Percentiles rank a stretch among this genome's conserved stretches.
Evolutionary conservation across 306 rosid species (phyloP).

Genomic region (Acacia crassicarpa): DNA sequence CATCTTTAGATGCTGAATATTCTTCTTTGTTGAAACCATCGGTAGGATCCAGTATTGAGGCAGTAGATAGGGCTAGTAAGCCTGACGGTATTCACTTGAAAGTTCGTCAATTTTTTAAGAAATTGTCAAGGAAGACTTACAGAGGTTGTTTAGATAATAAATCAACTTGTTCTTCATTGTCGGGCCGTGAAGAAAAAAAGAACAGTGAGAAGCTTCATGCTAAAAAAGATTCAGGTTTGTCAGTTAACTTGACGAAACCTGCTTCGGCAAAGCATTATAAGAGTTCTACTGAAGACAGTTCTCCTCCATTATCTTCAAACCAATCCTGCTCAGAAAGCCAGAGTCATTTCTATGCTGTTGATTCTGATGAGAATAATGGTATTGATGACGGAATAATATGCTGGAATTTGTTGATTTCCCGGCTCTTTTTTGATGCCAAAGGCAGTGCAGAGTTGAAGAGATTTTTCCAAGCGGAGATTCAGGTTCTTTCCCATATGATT

Average conservation of each 20-base stretch:
- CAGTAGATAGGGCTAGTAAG: constrained; percentile 53
- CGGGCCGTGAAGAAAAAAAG: constrained; percentile 59
- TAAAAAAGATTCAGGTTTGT: constrained; percentile 50
- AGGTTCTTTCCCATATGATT: constrained; percentile 52
- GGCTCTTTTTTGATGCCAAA: constrained; percentile 86
- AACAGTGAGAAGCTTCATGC: constrained; percentile 49
- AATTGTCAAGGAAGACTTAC: constrained; percentile 62
- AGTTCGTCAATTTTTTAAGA: constrained; percentile 72
- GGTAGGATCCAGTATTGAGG: constrained; percentile 53
- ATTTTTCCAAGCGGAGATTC: constrained; percentile 67
- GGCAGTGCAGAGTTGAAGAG: constrained; percentile 55
- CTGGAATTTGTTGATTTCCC: constrained; percentile 81
- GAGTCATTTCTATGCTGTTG: constrained; percentile 42
- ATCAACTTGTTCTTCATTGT: constrained; percentile 47
- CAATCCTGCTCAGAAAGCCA: constrained; percentile 48
- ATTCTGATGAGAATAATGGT: constrained; percentile 57
- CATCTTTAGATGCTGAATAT: constrained; percentile 65
- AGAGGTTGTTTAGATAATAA: constrained; percentile 65
- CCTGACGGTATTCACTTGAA: constrained; percentile 68
- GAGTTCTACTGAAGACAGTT: constrained; percentile 45
- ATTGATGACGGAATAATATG: constrained; percentile 82
- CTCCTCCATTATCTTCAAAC: constrained; percentile 38
- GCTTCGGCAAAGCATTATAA: constrained; percentile 46
- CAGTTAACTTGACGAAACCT: constrained; percentile 38
- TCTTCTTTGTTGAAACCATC: constrained; percentile 74